Evolutionary conservation across 345 rosid species (phyloP).

Genomic region (Dovyalis caffra): DNA sequence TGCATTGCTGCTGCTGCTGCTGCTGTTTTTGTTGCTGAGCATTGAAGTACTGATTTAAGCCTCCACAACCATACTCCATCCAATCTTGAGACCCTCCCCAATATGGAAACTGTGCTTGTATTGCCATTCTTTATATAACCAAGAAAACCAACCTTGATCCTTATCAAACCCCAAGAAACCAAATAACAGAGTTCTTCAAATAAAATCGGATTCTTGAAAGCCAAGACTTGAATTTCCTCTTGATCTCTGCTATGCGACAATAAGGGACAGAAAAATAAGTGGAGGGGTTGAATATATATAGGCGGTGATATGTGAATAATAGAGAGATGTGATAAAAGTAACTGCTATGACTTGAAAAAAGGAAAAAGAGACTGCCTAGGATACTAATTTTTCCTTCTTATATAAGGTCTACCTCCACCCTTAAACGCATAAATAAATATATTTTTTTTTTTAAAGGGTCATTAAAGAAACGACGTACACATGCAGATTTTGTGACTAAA

Average conservation of each 20-base stretch:
- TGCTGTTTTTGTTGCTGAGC: slow-evolving; percentile 33
- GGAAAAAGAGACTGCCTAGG: slow-evolving; percentile 24
- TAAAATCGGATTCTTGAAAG: neutral
- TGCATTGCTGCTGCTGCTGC: slow-evolving; percentile 25
- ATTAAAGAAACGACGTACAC: slow-evolving; percentile 57
- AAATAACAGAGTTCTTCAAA: neutral
- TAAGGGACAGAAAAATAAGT: neutral
- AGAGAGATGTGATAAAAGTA: slow-evolving; percentile 28
- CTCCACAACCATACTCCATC: slow-evolving; percentile 39
- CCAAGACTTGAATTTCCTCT: neutral
- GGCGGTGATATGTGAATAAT: slow-evolving; percentile 20
- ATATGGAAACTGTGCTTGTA: slow-evolving; percentile 60
- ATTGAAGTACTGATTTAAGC: slow-evolving; percentile 8
- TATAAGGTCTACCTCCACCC: neutral
- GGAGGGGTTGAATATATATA: slow-evolving; percentile 19
- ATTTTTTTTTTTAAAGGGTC: neutral
- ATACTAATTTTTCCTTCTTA: slow-evolving; percentile 2
- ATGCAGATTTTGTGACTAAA: slow-evolving; percentile 90
- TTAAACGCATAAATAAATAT: neutral
- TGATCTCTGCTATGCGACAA: neutral
- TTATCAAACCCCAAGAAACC: neutral
- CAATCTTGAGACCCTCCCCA: slow-evolving; percentile 45
- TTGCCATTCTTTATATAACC: slow-evolving; percentile 46
- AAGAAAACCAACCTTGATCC: slow-evolving; percentile 2
- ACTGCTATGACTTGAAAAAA: slow-evolving; percentile 30